Percentiles rank a stretch among this genome's conserved stretches.
Conservation (phyloP, 2,329 filamentous ascomycete genomes). For the Fusarium sp. region DNA sequence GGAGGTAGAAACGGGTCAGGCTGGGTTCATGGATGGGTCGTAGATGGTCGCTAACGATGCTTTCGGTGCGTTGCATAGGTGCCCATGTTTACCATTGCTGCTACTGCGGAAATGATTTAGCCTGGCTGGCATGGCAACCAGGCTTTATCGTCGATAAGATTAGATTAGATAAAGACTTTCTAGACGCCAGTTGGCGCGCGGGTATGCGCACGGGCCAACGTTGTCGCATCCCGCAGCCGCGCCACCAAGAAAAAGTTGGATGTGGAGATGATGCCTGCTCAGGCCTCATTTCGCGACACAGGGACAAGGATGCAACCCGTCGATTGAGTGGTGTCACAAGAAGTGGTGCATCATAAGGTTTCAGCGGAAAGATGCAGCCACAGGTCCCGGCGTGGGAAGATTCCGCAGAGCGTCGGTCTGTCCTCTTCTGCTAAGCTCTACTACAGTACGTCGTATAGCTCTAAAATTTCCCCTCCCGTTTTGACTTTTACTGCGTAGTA, state of each 20-base stretch:
- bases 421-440: background rate
- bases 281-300: conserved; percentile 13
- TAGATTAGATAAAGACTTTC: background rate
- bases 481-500: background rate
- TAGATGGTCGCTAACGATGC: conserved; percentile 21
- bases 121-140: conserved; percentile 41
- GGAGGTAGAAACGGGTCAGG: conserved; percentile 21
- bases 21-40: conserved; percentile 40
- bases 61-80: conserved; percentile 11
- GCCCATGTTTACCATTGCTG: conserved; percentile 22
- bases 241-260: conserved; percentile 7
- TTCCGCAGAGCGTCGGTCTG: background rate
- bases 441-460: background rate
- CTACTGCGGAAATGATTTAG: background rate
- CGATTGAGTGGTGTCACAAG: conserved; percentile 33
- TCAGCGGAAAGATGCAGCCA: conserved; percentile 1
- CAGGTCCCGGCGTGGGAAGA: background rate
- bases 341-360: conserved; percentile 38
- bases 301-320: conserved; percentile 16
- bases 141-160: conserved; percentile 10
- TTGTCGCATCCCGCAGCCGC: background rate
- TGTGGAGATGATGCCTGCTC: conserved; percentile 18
- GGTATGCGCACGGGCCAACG: conserved; percentile 17
- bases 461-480: background rate
- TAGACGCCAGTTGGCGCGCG: conserved; percentile 18